Base-by-base conservation (phyloP, 2,329 filamentous ascomycete genomes). In the Cordyceps militaris region DNA sequence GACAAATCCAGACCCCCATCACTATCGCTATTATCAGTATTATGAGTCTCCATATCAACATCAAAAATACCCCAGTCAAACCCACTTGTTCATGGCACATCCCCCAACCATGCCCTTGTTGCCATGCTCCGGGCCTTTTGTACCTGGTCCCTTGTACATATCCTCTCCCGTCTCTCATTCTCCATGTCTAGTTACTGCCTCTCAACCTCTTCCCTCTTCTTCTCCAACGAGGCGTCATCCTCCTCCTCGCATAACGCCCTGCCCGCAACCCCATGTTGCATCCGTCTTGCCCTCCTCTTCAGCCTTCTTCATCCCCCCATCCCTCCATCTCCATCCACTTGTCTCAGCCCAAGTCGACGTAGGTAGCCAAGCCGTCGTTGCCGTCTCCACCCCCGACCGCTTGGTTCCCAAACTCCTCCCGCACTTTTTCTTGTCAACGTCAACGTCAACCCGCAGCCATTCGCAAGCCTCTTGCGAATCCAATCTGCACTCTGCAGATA, bases 381-480 rank as follows among this genome's bases (percentile, higher is more conserved):
- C 16, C 34, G 28, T 52, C 42, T 58, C 56, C 40, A 51, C 47
- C 56, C 48, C 48, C 30, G 21, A 38, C 46, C 38, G 23, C 40
- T 46, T 40, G 32, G n/a, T 58, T 42, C 38, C 47, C 49, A 21
- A 43, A 52, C 34, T 46, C 23, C 32, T 40, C 34, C 48, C 42
- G 21, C 42, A 19, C 13, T 47, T 55, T 21, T 28, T 55, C 50
- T 36, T 46, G 53, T 38, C 51, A 48, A 21, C 48, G 53, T 56
- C 53, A 56, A 56, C 53, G 40, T 47, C 56, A 44, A 52, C 56
- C 53, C 38, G 19, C n/a, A 30, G 21, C 16, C 32, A 44, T 38
- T 52, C 56, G 48, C 48, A 58, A 58, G 13, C 49, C 56, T 51
- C 56, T 52, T 58, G 48, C 42, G 42, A 48, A 56, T 23, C 42